Conservation (phyloP, 1,139 yeast species). For the Hyphopichia pseudoburtonii region DNA sequence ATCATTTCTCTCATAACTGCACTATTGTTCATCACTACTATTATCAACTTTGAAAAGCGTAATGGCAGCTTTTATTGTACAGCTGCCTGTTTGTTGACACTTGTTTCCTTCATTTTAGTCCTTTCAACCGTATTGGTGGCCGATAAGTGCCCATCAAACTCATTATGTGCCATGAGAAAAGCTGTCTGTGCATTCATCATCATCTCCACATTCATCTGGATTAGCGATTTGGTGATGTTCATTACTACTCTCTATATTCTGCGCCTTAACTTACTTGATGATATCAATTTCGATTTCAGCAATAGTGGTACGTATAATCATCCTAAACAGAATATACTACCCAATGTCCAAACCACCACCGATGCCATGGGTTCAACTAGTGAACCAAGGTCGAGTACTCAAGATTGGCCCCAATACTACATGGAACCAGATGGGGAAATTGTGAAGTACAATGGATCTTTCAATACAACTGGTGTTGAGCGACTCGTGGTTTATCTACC, state of each 20-base stretch:
- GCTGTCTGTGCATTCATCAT: constrained; percentile 41
- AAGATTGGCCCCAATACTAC: constrained; percentile 6
- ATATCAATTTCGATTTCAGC: constrained; percentile 37
- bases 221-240: constrained; percentile 38
- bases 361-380: constrained; percentile 1
- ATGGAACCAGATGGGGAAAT: constrained; percentile 5
- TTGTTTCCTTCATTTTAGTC: constrained; percentile 35
- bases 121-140: constrained; percentile 26
- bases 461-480: constrained; percentile 2
- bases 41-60: constrained; percentile 40
- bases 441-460: constrained; percentile 4
- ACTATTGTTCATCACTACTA: constrained; percentile 32
- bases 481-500: constrained; percentile 4
- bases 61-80: constrained; percentile 47
- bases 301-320: constrained; percentile 16
- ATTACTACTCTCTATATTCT: constrained; percentile 44
- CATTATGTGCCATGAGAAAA: constrained; percentile 33
- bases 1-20: constrained; percentile 35
- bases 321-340: constrained; percentile 5
- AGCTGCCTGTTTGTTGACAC: constrained; percentile 30
- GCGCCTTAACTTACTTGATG: constrained; percentile 34
- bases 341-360: not conserved
- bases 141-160: constrained; percentile 16
- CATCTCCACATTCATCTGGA: constrained; percentile 42
- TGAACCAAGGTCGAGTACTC: constrained; percentile 11